Conservation (phyloP, 345 rosid species). For the Acer campestre region DNA sequence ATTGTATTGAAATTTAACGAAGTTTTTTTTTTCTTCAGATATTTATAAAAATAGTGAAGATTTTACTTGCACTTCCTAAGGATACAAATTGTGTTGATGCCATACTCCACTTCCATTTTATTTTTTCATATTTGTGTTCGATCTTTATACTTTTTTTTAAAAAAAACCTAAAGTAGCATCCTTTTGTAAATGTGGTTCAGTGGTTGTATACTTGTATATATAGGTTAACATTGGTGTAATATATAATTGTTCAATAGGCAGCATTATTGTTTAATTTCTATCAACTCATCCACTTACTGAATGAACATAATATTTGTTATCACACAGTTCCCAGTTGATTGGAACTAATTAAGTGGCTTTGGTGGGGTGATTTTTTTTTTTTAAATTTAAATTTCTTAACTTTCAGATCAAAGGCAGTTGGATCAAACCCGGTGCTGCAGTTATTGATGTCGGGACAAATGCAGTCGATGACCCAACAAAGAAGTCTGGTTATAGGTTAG, state of each 20-base stretch:
- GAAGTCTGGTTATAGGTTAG: conserved; percentile 84
- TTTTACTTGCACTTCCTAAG: background rate
- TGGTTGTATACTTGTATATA: background rate
- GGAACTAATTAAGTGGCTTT: conserved; percentile 1
- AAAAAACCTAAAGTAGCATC: background rate
- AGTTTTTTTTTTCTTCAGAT: background rate
- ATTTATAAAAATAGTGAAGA: background rate
- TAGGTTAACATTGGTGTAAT: background rate
- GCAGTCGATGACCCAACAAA: conserved; percentile 71
- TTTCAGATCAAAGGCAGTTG: conserved; percentile 83
- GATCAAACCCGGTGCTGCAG: conserved; percentile 97
- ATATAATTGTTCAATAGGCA: background rate
- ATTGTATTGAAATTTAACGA: background rate
- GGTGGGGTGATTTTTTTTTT: background rate
- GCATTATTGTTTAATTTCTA: background rate
- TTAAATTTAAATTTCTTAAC: background rate
- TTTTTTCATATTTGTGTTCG: background rate
- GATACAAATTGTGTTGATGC: background rate
- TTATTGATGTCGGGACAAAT: conserved; percentile 89
- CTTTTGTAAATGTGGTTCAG: background rate
- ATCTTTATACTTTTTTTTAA: background rate
- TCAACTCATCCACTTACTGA: background rate
- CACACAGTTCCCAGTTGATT: background rate
- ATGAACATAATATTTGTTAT: background rate
- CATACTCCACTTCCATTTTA: background rate